Base-by-base conservation (phyloP, 495 filamentous ascomycete genomes). In the Penicillium salamii region DNA sequence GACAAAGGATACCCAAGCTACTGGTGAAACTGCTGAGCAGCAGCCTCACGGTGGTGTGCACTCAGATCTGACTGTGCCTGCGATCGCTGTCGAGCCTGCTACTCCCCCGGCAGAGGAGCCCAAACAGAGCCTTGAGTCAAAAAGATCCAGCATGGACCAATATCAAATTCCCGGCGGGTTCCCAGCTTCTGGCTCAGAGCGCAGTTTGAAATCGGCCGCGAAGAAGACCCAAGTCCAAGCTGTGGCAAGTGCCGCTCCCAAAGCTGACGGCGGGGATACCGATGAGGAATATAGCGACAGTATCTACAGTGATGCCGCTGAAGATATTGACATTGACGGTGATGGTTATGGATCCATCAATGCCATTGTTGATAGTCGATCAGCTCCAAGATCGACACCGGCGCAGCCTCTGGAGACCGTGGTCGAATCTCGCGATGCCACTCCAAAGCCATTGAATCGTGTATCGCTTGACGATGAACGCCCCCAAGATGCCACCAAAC, bases 251-350 rank as follows among this genome's bases (percentile, higher is more conserved):
- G 48, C 53, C 9, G 42, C 56, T 14, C 48, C 57, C 23, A 53
- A 48, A 0, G 21, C 57, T 15, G 48, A 62, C 19, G 63, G 58
- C 23, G 60, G 59, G 17, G 67, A 72, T 32, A 67, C 66, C 6
- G 75, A 75, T 37, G 75, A 74, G 23, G 81, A 83, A n/a, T 75
- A 72, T 26, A 72, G 74, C 20, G 71, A 76, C 24, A 92, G 87
- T 65, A 78, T 92, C 39, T 96, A 92, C 65, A 93, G 88, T 58
- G 91, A 96, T 75, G 91, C 91, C 2, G 84, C 84, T 34, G 91
- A 96, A 59, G 87, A 90, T 45, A 68, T 87, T 0, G 82, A 90
- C 45, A 68, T 87, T 0, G 82, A 91, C 33, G 84, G 84, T 5
- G 82, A 85, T 53, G 88, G 86, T 0, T 96, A 91, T 66, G 78